Conservation (phyloP, 2,329 filamentous ascomycete genomes). For the Cordyceps farinosa region DNA sequence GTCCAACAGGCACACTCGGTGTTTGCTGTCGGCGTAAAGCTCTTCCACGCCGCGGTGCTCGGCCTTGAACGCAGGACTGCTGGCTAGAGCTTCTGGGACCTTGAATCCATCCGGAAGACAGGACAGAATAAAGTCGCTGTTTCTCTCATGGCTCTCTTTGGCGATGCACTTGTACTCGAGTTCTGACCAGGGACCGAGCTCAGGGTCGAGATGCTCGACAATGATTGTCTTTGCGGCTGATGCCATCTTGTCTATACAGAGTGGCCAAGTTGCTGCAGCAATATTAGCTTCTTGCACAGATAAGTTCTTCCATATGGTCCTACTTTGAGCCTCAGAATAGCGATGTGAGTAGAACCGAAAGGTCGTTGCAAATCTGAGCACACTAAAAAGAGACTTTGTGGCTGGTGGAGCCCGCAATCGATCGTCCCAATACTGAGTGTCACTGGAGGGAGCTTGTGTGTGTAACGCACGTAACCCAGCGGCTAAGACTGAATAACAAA, state of each 20-base stretch:
- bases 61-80: conserved; percentile 61
- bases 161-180: conserved; percentile 90
- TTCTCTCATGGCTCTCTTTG: conserved; percentile 66
- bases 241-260: conserved; percentile 31
- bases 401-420: conserved; percentile 11
- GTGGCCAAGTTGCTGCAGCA: background rate
- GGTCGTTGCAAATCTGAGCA: background rate
- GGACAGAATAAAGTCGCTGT: conserved; percentile 73
- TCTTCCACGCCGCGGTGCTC: conserved; percentile 79
- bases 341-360: background rate
- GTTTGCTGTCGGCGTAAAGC: conserved; percentile 69
- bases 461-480: background rate
- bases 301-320: background rate
- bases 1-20: conserved; percentile 82
- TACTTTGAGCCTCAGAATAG: conserved; percentile 1
- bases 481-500: background rate
- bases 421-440: background rate
- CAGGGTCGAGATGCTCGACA: conserved; percentile 93
- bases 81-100: conserved; percentile 55
- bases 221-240: conserved; percentile 69
- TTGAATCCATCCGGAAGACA: conserved; percentile 69
- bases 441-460: background rate
- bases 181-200: conserved; percentile 90
- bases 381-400: conserved; percentile 16
- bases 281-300: background rate